Base-by-base conservation (phyloP, 2,329 filamentous ascomycete genomes). In the Fusarium abutilonis region DNA sequence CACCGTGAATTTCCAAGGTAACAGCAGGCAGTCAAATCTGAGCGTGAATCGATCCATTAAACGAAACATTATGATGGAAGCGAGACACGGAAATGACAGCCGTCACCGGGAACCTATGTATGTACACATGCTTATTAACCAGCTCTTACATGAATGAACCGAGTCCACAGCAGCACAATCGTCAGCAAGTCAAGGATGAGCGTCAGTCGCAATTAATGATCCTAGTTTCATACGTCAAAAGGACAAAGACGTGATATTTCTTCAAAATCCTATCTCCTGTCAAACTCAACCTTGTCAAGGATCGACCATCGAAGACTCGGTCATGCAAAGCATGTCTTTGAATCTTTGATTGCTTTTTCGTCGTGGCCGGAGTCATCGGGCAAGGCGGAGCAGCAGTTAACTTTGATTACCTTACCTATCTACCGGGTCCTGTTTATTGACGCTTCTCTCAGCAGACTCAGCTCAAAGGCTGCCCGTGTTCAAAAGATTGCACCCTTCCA, bases 241-340 rank as follows among this genome's bases (percentile, higher is more conserved):
- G 55, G 52, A 47, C 53, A 64, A 47, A 59, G 50, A 52, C 44
- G 43, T 23, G 35, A 11, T 17, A 14, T 23, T 40, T 35, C 15
- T 23, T 26, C 38, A 32, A 42, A 15, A 40, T 41, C 35, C 11
- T 26, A 42, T 29, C 19, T 38, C 17, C 34, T 59, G 54, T 60
- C 48, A 54, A 54, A 60, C 60, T 26, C 41, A 17, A 60, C 56
- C 56, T 55, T 60, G 56, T 43, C 48, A 60, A 23, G 55, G 56
- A 60, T 60, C 56, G n/a, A n/a, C n/a, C n/a, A n/a, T n/a, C n/a
- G n/a, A n/a, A n/a, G 56, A 23, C 21, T 28, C 47, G 41, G 52
- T 52, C 48, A 63, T 64, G 62, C 57, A 65, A 53, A 64, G 57
- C 62, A 65, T 65, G 52, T n/a, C n/a, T n/a, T n/a, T n/a, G n/a